phyloP scores from a whole-genome alignment of 2,329 filamentous ascomycete genomes.

The Cercospora brassicicola region DNA sequence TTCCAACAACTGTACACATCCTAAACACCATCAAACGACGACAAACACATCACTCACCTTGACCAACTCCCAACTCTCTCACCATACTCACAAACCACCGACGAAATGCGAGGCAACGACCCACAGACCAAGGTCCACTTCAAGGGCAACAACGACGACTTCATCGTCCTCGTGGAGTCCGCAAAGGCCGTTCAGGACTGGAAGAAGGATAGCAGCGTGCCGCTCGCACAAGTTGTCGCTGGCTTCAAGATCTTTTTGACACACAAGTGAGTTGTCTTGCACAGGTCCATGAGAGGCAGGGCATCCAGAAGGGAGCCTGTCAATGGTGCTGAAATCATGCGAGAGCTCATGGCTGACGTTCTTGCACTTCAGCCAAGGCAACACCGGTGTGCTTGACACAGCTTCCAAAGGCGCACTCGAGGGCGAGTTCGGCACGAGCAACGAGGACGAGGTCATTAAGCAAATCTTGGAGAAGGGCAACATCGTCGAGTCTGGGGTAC shows the following conservation, averaged over 20 bases:
- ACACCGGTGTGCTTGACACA: slow-evolving; percentile 73
- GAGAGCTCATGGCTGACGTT: slow-evolving; percentile 2
- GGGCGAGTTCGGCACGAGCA: slow-evolving; percentile 80
- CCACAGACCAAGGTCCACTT: slow-evolving; percentile 76
- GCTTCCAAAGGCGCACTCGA: slow-evolving; percentile 75
- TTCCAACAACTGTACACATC: neutral
- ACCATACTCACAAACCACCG: slow-evolving; percentile 6
- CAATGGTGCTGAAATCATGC: neutral
- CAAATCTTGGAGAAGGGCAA: slow-evolving; percentile 76
- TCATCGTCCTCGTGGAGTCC: slow-evolving; percentile 65
- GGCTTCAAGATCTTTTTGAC: slow-evolving; percentile 88
- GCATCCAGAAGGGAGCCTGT: neutral
- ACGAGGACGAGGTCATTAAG: slow-evolving; percentile 77
- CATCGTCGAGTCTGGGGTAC: slow-evolving; percentile 62
- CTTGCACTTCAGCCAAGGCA: slow-evolving; percentile 66
- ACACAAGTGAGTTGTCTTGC: slow-evolving; percentile 68
- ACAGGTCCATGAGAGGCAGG: neutral
- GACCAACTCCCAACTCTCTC: neutral
- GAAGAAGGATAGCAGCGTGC: slow-evolving; percentile 74
- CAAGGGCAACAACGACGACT: slow-evolving; percentile 72
- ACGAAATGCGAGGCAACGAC: slow-evolving; percentile 62
- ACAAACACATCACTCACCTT: neutral
- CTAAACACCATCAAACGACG: slow-evolving; percentile 17
- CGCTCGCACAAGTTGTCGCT: slow-evolving; percentile 80
- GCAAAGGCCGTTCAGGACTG: slow-evolving; percentile 71